A percentile compares a stretch with the other conserved stretches of the same genome.
Conservation (phyloP, 139 green algal genomes). For the Eudorina sp. region DNA sequence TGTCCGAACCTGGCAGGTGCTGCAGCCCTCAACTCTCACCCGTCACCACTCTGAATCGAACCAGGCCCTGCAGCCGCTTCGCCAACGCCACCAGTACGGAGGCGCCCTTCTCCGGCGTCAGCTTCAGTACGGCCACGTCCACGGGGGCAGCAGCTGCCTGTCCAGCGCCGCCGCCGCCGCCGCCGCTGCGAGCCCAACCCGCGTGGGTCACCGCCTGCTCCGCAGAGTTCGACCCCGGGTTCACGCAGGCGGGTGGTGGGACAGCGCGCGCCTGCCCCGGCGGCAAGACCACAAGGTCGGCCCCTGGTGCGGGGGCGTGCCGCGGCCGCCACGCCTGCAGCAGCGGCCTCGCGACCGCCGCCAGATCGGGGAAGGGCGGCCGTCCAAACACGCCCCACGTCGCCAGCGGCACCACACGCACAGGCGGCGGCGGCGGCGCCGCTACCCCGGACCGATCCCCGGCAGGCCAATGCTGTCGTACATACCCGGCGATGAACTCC, state of each 20-base stretch:
- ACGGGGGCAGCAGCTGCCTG: neutral
- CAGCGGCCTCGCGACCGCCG: neutral
- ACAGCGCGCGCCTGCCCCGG: too few relatives aligned
- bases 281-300: neutral
- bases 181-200: too few relatives aligned
- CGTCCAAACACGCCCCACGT: slow-evolving; percentile 60
- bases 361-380: slow-evolving; percentile 55
- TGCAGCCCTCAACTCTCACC: too few relatives aligned
- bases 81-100: slow-evolving; percentile 53
- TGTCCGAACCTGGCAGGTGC: too few relatives aligned
- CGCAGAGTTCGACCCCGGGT: too few relatives aligned
- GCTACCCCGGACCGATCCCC: neutral
- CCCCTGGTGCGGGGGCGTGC: neutral
- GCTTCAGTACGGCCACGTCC: slow-evolving; percentile 45
- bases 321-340: slow-evolving; percentile 1
- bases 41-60: slow-evolving; percentile 55
- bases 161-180: too few relatives aligned
- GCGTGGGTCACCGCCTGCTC: too few relatives aligned
- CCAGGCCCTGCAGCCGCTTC: slow-evolving; percentile 15
- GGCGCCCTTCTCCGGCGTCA: slow-evolving; percentile 65
- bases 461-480: slow-evolving; percentile 22
- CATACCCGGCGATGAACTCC: slow-evolving; percentile 57
- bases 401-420: slow-evolving; percentile 47
- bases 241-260: too few relatives aligned
- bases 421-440: neutral